Base-by-base conservation (phyloP, 2,329 filamentous ascomycete species). In the Leptographium galeiforme region DNA sequence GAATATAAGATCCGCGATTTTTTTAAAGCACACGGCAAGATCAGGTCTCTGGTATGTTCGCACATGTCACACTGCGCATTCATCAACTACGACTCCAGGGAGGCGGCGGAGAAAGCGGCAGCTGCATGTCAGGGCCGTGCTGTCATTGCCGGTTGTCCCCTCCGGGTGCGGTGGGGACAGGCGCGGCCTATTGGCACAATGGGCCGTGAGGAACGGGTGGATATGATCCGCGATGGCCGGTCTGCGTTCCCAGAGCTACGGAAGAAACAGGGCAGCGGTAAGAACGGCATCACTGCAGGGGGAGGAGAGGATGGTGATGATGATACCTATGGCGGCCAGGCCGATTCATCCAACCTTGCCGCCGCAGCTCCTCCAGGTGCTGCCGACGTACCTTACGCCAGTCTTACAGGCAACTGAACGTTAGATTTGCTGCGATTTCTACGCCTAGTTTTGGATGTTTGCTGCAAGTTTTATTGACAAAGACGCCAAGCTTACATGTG, bases 41-140 rank as follows among this genome's bases (percentile, higher is more conserved):
- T 98, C 56, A 87, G 93, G 62, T 96, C 89, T 32, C 72, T 98
- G 16, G 85, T 98, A 40, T 97, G 93, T 68, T 96, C 90, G 8
- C 93, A 98, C 70, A 89, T 95, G 72, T 91, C 91, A 16, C 93
- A 97, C 64, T 97, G 90, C 67, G 93, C 93, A 1, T 98, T 97
- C 64, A 76, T 98, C 70, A 98, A 98, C 70, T 98, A 89, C 66
- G 82, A 89, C 61, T 87, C 85, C 4, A 79, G 93, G 54, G 82
- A 88, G 57, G 85, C 79, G 1, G 93, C 94, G 0, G 93, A 98
- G 69, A 82, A 78, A 55, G 94, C 94, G 0, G 88, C 93, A 0
- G 81, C 81, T 38, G 81, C 87, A 19, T 91, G 89, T 61, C 85
- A 95, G 66, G 93, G 94, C 7, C 86, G 85, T 57, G 89, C 89